A percentile compares a stretch with the other conserved stretches of the same genome.
phyloP scores from a whole-genome alignment of 2,329 filamentous ascomycete species.

The Xylaria sp. region DNA sequence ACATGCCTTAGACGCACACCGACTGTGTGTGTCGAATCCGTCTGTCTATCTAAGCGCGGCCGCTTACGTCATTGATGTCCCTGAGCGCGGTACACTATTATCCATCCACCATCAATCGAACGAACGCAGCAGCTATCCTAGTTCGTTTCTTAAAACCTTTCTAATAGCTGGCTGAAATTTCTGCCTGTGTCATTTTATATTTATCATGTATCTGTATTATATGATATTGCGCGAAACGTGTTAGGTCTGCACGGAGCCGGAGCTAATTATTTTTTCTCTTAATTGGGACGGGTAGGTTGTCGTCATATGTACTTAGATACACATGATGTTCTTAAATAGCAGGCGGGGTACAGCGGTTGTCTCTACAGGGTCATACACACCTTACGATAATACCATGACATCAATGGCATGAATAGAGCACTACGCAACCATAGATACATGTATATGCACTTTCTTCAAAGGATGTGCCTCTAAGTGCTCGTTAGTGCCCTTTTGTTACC shows the following conservation, averaged over 20 bases:
- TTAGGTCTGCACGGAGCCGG: background rate
- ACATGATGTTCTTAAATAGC: background rate
- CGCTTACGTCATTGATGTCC: slow-evolving; percentile 31
- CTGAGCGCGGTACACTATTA: background rate
- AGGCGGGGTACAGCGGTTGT: slow-evolving; percentile 20
- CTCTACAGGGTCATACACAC: slow-evolving; percentile 6
- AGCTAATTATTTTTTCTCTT: background rate
- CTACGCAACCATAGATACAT: background rate
- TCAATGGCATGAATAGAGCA: slow-evolving; percentile 14
- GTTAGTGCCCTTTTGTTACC: slow-evolving; percentile 27
- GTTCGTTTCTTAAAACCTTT: background rate
- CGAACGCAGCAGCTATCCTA: background rate
- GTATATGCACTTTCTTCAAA: slow-evolving; percentile 12
- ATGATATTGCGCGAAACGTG: background rate
- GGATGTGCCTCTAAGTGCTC: slow-evolving; percentile 4
- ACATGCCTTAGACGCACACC: background rate
- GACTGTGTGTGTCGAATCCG: background rate
- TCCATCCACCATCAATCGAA: background rate
- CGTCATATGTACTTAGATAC: background rate
- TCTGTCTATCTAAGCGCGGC: background rate
- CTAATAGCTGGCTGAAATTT: background rate
- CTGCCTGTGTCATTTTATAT: background rate
- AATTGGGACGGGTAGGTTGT: background rate
- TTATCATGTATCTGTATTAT: background rate
- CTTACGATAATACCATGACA: slow-evolving; percentile 19